These are phyloP conservation scores for Achlya hypogyna DNA, from an alignment of 352 stramenopile genomes.

Conservation along the genomic window DNA sequence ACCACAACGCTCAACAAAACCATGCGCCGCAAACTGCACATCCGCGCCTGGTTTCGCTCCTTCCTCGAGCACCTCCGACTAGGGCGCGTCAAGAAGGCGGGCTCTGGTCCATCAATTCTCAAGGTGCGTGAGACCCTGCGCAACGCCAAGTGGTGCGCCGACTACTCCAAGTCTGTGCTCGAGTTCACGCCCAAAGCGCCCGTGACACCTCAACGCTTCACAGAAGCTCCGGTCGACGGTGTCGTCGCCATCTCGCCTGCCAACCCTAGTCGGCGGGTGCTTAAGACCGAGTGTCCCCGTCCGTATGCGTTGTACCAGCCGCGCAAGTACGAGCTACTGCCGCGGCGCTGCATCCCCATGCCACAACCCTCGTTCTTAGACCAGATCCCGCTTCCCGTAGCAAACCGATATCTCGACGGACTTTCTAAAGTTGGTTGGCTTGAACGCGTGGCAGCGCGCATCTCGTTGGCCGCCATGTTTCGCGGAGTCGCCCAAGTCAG, in stretches of 20 bases:
- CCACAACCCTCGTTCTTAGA: constrained; percentile 60
- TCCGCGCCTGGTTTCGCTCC: constrained; percentile 78
- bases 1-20: constrained; percentile 76
- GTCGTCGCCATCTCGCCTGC: constrained; percentile 60
- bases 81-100: constrained; percentile 37
- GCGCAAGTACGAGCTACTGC: constrained; percentile 72
- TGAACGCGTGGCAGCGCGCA: constrained; percentile 44
- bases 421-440: constrained; percentile 56
- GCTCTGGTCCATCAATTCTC: constrained; percentile 46
- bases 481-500: constrained; percentile 55
- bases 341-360: constrained; percentile 81
- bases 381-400: constrained; percentile 56
- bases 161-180: constrained; percentile 48
- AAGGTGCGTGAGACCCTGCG: constrained; percentile 78
- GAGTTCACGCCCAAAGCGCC: constrained; percentile 64
- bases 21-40: constrained; percentile 76
- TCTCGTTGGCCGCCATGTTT: constrained; percentile 37
- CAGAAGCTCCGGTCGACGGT: constrained; percentile 25
- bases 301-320: constrained; percentile 71
- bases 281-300: constrained; percentile 53
- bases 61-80: constrained; percentile 83
- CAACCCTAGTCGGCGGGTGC: constrained; percentile 51
- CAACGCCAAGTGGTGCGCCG: constrained; percentile 53
- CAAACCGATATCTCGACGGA: constrained; percentile 60
- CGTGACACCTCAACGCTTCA: constrained; percentile 67